Conservation (phyloP, 345 rosid species). For the Salix udensis region DNA sequence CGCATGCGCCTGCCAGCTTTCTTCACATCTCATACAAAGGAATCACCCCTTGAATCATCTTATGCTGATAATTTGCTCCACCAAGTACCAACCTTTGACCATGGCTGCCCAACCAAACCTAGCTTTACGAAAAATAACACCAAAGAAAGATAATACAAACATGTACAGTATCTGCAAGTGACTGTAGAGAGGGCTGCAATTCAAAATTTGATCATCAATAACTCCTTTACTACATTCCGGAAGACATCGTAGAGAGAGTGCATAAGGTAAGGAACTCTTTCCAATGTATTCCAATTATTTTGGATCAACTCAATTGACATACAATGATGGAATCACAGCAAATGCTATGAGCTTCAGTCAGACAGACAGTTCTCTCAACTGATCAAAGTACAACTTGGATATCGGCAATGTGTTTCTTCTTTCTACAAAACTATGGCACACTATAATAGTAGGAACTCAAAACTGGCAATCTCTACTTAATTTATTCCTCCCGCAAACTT, state of each 20-base stretch:
- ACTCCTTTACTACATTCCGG: not conserved
- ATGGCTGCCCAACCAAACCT: not conserved
- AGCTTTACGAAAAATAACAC: not conserved
- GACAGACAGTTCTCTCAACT: not conserved
- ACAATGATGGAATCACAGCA: not conserved
- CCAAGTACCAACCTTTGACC: too few relatives aligned
- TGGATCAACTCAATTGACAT: not conserved
- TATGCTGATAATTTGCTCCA: too few relatives aligned
- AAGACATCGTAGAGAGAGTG: not conserved
- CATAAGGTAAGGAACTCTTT: not conserved
- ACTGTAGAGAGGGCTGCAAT: not conserved
- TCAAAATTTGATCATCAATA: not conserved
- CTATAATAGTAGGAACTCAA: slow-evolving; percentile 10
- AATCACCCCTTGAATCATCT: too few relatives aligned
- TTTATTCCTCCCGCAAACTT: slow-evolving; percentile 7
- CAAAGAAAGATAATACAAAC: not conserved
- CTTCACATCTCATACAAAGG: too few relatives aligned
- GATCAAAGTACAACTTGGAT: not conserved
- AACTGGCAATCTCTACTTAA: slow-evolving; percentile 10
- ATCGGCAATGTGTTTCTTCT: not conserved
- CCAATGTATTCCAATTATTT: not conserved
- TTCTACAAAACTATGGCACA: slow-evolving; percentile 13
- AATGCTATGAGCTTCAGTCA: not conserved
- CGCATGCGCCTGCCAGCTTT: too few relatives aligned
- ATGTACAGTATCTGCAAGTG: not conserved